Evolutionary conservation across 2,329 filamentous ascomycete species (phyloP).

Genomic region (Paraphoma sp.): DNA sequence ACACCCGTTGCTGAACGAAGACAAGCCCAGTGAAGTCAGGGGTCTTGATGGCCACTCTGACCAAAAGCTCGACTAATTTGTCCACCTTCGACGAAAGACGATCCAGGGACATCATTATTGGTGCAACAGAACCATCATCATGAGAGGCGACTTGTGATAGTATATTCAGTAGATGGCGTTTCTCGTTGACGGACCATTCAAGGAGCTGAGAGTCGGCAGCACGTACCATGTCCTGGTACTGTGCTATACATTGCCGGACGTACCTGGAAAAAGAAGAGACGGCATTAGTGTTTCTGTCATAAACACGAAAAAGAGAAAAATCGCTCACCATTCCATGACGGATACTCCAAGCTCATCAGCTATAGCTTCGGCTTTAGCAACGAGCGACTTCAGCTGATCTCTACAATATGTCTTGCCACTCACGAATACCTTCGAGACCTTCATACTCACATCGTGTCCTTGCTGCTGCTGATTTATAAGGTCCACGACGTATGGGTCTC

Average conservation of each 20-base stretch:
- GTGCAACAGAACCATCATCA: too few relatives aligned
- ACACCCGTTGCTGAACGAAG: conserved; percentile 56
- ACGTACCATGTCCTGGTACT: conserved; percentile 24
- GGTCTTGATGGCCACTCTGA: conserved; percentile 33
- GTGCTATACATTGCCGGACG: conserved; percentile 43
- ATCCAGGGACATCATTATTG: conserved; percentile 15
- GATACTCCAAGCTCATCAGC: conserved; percentile 47
- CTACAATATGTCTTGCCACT: conserved; percentile 49
- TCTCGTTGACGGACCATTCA: conserved; percentile 44
- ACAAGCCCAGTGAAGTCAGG: conserved; percentile 51
- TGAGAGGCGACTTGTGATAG: conserved; percentile 18
- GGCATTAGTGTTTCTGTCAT: neutral
- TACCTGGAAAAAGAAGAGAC: conserved; percentile 31
- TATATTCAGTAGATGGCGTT: conserved; percentile 39
- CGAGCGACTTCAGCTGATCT: conserved; percentile 46
- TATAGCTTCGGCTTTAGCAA: conserved; percentile 41
- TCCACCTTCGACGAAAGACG: conserved; percentile 45
- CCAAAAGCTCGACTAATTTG: conserved; percentile 45
- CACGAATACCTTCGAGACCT: conserved; percentile 33
- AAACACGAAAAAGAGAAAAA: neutral
- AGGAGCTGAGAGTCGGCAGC: conserved; percentile 30
- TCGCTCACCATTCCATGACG: conserved; percentile 40
- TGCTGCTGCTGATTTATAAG: conserved; percentile 31
- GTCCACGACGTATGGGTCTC: conserved; percentile 50
- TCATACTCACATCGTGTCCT: conserved; percentile 27